These are phyloP conservation scores for Trichoderma sp. DNA, from an alignment of 2,329 filamentous ascomycete species.

Conservation along the genomic window DNA sequence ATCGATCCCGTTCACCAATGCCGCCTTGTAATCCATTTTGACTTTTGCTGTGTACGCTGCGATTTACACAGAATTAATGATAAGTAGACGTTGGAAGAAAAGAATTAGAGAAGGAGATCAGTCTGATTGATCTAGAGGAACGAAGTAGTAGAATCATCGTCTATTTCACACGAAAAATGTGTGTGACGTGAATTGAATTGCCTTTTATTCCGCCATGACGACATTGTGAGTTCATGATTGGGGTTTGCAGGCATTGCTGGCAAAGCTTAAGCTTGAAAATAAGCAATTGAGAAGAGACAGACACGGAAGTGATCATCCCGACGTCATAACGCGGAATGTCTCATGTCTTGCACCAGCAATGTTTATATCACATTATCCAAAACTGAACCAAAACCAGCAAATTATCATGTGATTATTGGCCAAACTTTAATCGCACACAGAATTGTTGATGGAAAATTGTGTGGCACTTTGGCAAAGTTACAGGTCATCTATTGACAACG, in stretches of 20 bases:
- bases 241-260: neutral
- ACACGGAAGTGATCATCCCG: neutral
- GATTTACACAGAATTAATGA: neutral
- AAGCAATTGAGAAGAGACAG: neutral
- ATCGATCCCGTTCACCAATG: neutral
- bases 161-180: neutral
- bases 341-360: neutral
- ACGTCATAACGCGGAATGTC: neutral
- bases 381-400: neutral
- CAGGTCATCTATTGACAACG: neutral
- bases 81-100: neutral
- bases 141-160: neutral
- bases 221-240: conserved; percentile 9
- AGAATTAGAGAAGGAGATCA: neutral
- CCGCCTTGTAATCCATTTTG: conserved; percentile 13
- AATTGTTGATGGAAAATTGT: neutral
- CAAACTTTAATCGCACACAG: neutral
- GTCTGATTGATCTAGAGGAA: neutral
- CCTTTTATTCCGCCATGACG: neutral
- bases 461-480: no score
- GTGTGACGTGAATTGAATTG: neutral
- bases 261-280: neutral
- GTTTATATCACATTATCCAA: neutral
- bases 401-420: neutral
- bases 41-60: neutral